These are phyloP conservation scores for Penicillium rolfsii DNA, from an alignment of 2,329 filamentous ascomycete species.

Conservation along the genomic window DNA sequence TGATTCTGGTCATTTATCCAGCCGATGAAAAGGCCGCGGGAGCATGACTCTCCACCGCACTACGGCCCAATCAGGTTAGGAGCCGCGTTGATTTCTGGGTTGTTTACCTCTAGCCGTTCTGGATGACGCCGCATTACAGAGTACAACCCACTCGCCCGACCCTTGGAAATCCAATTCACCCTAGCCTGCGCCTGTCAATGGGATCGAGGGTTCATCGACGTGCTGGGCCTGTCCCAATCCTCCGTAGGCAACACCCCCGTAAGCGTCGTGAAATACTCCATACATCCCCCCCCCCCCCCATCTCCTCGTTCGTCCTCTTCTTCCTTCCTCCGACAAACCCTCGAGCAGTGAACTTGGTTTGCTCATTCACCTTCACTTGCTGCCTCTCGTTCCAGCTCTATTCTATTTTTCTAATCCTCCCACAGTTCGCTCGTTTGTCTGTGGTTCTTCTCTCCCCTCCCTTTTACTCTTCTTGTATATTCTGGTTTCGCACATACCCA, in stretches of 20 bases:
- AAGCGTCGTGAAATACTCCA: constrained; percentile 6
- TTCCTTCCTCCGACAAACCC: neutral
- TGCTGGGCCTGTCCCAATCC: too few relatives aligned
- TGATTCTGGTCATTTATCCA: neutral
- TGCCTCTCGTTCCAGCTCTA: constrained; percentile 15
- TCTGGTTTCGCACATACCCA: constrained; percentile 22
- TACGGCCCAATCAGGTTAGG: neutral
- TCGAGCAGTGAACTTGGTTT: constrained; percentile 8
- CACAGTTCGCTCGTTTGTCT: constrained; percentile 28
- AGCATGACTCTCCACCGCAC: neutral
- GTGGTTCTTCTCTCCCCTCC: constrained; percentile 15
- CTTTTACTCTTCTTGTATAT: constrained; percentile 29
- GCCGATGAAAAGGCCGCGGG: neutral
- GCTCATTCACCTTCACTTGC: constrained; percentile 5
- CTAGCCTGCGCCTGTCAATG: neutral
- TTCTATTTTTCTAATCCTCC: constrained; percentile 7
- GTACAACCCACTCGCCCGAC: neutral
- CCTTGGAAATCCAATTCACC: neutral
- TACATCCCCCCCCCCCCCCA: neutral
- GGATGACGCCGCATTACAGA: neutral
- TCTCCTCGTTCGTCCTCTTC: neutral
- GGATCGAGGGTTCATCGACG: neutral
- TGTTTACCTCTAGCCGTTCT: constrained; percentile 5
- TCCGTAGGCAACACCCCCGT: neutral
- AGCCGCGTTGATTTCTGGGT: neutral